Base-by-base conservation (phyloP, 2,329 filamentous ascomycete genomes). In the Fusarium globosum region DNA sequence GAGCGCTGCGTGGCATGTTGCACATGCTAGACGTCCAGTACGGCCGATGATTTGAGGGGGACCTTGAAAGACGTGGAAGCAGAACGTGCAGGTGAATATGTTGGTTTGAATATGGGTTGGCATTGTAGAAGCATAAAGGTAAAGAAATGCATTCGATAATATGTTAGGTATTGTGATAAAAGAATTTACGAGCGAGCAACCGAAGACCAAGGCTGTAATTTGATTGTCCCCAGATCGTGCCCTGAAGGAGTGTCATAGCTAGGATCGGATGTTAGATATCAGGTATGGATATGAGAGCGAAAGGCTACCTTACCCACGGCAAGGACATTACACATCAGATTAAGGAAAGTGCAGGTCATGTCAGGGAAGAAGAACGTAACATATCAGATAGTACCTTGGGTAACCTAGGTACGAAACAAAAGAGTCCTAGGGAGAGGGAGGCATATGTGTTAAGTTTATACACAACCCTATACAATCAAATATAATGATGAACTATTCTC, bases 51-150 rank as follows among this genome's bases (percentile, higher is more conserved):
- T 78, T 51, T 77, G 82, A 7, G 82, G 84, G 20, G 76, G 76
- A 1, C 79, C 81, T 23, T 76, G 77, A 43, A 79, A 83, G 15
- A 82, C 76, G 60, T 83, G 82, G 82, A 85, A 87, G 82, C 88
- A 90, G 75, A 90, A 88, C 3, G 87, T 89, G 76, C 88, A 90
- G 26, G 86, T 86, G 79, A 89, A 89, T 39, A 81, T 73, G 38
- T 73, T 72, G n/a, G 65, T 20, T 28, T 61, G 53, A 38, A 15
- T 57, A 21, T 62, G 39, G 3, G 41, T 36, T 57, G 66, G 43
- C 73, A 78, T 78, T 12, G 63, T 33, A 33, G 45, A 49, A 28
- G 23, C 20, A 58, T 39, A 41, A 51, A 59, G 39, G 41, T 51
- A 39, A 28, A 18, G 45, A 26, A 36, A 33, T 68, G 16, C 20